These are phyloP conservation scores for Senna siamea DNA, from an alignment of 306 rosid species.

Conservation along the genomic window DNA sequence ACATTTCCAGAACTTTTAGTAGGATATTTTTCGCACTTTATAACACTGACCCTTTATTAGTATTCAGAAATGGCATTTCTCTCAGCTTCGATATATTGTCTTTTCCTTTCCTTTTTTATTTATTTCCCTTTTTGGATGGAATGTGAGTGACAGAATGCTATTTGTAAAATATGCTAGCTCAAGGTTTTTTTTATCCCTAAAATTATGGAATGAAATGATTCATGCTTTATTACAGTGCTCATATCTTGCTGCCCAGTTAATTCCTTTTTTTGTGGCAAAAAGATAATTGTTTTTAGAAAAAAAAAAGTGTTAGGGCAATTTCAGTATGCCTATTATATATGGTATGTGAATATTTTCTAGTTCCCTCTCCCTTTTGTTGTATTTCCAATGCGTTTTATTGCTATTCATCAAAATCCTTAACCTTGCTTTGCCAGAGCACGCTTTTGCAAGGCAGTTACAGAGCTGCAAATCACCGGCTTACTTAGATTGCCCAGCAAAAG, in stretches of 20 bases:
- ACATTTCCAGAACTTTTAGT: not conserved
- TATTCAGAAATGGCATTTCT: not conserved
- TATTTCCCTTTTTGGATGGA: not conserved
- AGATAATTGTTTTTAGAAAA: too few species aligned
- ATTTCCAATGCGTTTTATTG: slow-evolving; percentile 27
- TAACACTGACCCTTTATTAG: not conserved
- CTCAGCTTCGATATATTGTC: not conserved
- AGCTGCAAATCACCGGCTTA: slow-evolving; percentile 85
- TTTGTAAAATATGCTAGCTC: slow-evolving; percentile 10
- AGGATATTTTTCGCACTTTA: too few species aligned
- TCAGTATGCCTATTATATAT: not conserved
- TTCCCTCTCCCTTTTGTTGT: not conserved
- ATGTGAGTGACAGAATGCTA: not conserved
- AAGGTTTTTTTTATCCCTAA: not conserved
- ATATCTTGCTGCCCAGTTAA: not conserved
- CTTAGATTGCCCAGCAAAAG: slow-evolving; percentile 91
- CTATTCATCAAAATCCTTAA: slow-evolving; percentile 57
- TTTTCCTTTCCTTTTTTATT: not conserved
- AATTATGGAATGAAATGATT: slow-evolving; percentile 3
- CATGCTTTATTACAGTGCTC: not conserved
- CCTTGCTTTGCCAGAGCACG: slow-evolving; percentile 66
- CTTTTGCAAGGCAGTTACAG: slow-evolving; percentile 84
- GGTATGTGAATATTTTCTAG: slow-evolving; percentile 13
- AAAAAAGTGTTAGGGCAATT: slow-evolving; percentile 12
- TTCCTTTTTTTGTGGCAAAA: too few species aligned